Evolutionary conservation across 768 basidiomycete species (phyloP), one percentile per base, ranked within the genome.

Genomic region (Psilocybe subaeruginosa): DNA sequence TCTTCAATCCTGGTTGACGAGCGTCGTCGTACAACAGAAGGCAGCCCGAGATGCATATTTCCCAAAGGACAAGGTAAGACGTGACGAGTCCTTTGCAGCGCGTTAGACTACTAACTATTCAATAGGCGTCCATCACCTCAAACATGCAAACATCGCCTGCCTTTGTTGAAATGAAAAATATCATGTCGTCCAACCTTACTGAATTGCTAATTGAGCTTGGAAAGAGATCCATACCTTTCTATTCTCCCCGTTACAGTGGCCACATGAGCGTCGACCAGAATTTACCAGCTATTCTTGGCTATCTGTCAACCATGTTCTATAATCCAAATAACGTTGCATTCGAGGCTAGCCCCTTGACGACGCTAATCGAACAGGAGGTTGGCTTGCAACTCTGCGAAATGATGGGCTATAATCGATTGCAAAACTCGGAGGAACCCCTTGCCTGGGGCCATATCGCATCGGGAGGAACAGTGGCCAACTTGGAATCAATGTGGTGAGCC

Each of bases 401-500:
- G 78, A 59, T 82, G 8, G 80, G 81, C 3, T 79, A 73, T 52
- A 66, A 69, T 19, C 66, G 59, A 14, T 47, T 19, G 31, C 39
- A 43, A 14, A 30, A 31, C n/a, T 39, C 45, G 14, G 53, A 61
- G n/a, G 56, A 61, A n/a, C 60, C 60, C n/a, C 50, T 61, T 11
- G 70, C 63, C 29, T 82, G 80, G 80, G 81, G 80, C 0, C 81
- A 82, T 63, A 74, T 82, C 49, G 72, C 80, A 8, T 75, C 71
- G 41, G 80, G 72, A 47, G 81, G 81, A 3, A 73, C 79, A 8
- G 70, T 82, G 7, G 81, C 81, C 3, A 82, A 82, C 61, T 49
- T 81, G 57, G 81, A 82, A 64, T 78, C 81, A 14, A 77, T 80
- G 59, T 81, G 79, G 80, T 64, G 35, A 14, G 50, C 2, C 43